phyloP scores from a whole-genome alignment of 495 filamentous ascomycete species.

The Penicillium fimorum region DNA sequence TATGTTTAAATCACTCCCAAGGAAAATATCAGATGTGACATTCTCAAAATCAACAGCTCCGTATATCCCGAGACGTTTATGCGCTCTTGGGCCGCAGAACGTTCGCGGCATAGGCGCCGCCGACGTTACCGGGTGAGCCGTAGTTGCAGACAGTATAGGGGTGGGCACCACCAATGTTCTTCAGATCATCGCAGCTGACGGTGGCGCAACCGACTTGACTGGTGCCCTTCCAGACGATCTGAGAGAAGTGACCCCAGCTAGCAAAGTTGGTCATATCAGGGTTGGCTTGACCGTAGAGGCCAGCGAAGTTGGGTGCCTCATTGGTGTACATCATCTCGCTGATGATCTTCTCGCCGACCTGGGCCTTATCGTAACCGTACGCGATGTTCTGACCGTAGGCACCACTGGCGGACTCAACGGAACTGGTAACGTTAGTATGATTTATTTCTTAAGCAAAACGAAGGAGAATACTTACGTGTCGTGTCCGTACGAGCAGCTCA shows the following conservation, averaged over 20 bases:
- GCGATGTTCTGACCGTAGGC: constrained; percentile 88
- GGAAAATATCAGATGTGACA: neutral
- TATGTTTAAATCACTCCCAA: neutral
- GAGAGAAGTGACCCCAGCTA: constrained; percentile 82
- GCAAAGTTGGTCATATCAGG: constrained; percentile 62
- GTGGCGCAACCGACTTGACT: constrained; percentile 72
- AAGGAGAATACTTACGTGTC: constrained; percentile 60
- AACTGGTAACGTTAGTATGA: constrained; percentile 21
- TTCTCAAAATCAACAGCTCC: constrained; percentile 1
- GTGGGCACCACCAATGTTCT: constrained; percentile 44
- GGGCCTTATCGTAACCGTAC: constrained; percentile 39
- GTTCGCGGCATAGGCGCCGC: constrained; percentile 62
- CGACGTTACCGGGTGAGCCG: constrained; percentile 65
- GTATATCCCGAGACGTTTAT: constrained; percentile 13
- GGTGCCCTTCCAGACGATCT: constrained; percentile 80
- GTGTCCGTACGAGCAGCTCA: constrained; percentile 68
- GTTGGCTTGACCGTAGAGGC: constrained; percentile 43
- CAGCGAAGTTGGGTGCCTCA: constrained; percentile 56
- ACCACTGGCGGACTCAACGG: constrained; percentile 48
- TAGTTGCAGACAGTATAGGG: constrained; percentile 91
- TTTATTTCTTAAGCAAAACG: neutral
- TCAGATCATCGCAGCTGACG: constrained; percentile 50
- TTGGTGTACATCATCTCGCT: constrained; percentile 77
- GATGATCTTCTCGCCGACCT: constrained; percentile 64
- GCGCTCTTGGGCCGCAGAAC: constrained; percentile 52